A percentile compares a stretch with the other conserved stretches of the same genome.
phyloP scores from a whole-genome alignment of 2,329 filamentous ascomycete species.

The Alternaria incomplexa region DNA sequence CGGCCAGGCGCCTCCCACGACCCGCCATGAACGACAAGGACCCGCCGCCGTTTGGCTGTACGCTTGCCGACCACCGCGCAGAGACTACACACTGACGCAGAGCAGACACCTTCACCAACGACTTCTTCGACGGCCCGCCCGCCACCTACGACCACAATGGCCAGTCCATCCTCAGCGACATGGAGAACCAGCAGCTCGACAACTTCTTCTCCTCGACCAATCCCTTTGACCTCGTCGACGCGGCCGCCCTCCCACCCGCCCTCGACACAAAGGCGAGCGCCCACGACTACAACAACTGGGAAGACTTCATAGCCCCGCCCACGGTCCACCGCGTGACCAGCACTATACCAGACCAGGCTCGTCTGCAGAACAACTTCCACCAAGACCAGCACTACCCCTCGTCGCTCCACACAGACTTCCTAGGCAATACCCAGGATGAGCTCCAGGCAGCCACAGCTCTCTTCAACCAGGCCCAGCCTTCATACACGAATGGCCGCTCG shows the following conservation, averaged over 20 bases:
- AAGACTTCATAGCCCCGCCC: conserved; percentile 34
- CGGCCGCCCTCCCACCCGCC: conserved; percentile 14
- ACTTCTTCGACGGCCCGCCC: conserved; percentile 27
- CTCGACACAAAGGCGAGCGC: conserved; percentile 29
- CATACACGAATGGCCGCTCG: conserved; percentile 26
- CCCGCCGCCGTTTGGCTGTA: conserved; percentile 46
- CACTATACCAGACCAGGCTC: conserved; percentile 43
- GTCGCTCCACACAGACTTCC: conserved; percentile 17
- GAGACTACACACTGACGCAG: conserved; percentile 8
- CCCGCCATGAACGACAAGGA: conserved; percentile 44
- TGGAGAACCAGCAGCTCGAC: conserved; percentile 36
- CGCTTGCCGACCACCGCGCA: conserved; percentile 1
- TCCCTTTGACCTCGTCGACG: conserved; percentile 31
- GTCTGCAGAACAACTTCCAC: conserved; percentile 35
- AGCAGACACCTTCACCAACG: conserved; percentile 36
- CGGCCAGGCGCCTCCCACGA: conserved; percentile 31
- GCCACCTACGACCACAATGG: conserved; percentile 23
- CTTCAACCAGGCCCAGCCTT: conserved; percentile 38
- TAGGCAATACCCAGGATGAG: conserved; percentile 37
- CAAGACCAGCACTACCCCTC: conserved; percentile 27
- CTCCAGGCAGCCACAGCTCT: conserved; percentile 42
- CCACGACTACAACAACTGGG: conserved; percentile 37
- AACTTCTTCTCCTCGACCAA: conserved; percentile 44
- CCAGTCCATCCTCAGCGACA: conserved; percentile 41
- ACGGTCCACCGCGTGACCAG: conserved; percentile 44